Evolutionary conservation across 768 basidiomycete species (phyloP), one percentile per base, ranked within the genome.

Genomic region (Xanthoconium stramineum): DNA sequence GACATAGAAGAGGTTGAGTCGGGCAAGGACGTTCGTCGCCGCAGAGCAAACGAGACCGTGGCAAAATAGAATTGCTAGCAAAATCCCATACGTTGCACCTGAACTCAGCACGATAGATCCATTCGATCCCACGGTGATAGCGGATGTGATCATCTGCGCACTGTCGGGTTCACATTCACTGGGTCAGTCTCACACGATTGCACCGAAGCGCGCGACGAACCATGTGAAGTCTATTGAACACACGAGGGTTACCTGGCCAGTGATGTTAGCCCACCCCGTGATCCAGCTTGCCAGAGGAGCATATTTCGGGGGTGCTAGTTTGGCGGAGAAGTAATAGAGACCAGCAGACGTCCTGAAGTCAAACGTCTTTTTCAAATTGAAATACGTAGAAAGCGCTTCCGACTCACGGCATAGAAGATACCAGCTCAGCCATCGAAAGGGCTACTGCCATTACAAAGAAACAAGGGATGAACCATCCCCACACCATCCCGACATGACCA

Each of bases 131-230:
- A 89, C 85, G 11, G 82, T 77, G 39, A 89, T 80, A 2, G 85
- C 86, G 10, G 84, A 85, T 13, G 86, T 80, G 54, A 89, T 87
- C 87, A 89, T 89, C 69, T 89, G 85, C 8, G 87, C 87, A 57
- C 86, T 80, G 35, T 46, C 49, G 14, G 4, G 8, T 33, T 38
- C 19, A 19, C 33, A 24, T 24, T 24, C 24, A 24, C 24, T 24
- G 24, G 9, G 36, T 58, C 20, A 57, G 35, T 47, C 40, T 2
- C 19, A 17, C 30, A 12, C 19, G 10, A 29, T 32, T n/a, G 12
- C 39, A 37, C 20, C 37, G 11, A 46, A 50, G 11, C 6, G 7
- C 3, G 15, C 24, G 32, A 63, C 75, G n/a, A 39, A 77, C 80
- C 78, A 88, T 20, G 85, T 87, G 57, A 83, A 88, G 65, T 89